Evolutionary conservation across 495 filamentous ascomycete genomes (phyloP).

Genomic region (Endocarpon pusillum): DNA sequence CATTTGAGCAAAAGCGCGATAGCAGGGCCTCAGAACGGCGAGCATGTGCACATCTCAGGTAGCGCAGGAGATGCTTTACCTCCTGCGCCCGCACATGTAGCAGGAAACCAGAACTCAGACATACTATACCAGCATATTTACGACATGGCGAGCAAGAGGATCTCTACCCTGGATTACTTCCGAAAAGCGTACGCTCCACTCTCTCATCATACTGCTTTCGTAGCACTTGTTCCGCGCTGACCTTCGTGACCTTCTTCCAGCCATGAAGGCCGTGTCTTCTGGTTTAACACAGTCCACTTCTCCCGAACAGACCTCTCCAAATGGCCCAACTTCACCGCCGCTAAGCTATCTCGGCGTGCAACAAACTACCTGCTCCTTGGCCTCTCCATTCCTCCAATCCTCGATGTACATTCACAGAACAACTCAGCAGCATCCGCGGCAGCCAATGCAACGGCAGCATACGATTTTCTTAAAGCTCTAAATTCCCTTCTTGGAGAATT

Average conservation of each 20-base stretch:
- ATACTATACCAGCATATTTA: conserved; percentile 71
- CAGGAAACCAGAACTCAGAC: conserved; percentile 44
- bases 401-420: conserved; percentile 72
- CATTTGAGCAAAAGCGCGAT: too few species aligned
- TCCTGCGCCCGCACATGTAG: too few species aligned
- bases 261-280: conserved; percentile 85
- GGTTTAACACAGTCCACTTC: conserved; percentile 93
- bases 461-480: conserved; percentile 75
- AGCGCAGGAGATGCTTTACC: too few species aligned
- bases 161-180: conserved; percentile 89
- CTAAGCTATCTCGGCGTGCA: conserved; percentile 68
- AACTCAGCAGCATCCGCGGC: too few species aligned
- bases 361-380: conserved; percentile 89
- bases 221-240: not conserved
- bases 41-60: too few species aligned
- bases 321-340: conserved; percentile 69
- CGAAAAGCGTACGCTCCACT: conserved; percentile 50
- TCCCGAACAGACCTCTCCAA: conserved; percentile 61
- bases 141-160: conserved; percentile 76
- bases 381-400: conserved; percentile 71
- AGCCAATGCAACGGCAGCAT: too few species aligned
- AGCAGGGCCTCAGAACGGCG: too few species aligned
- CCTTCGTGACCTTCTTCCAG: conserved; percentile 24
- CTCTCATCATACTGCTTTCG: conserved; percentile 1
- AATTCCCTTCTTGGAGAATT: conserved; percentile 81